A percentile compares a stretch with the other conserved stretches of the same genome.
Evolutionary conservation across 768 basidiomycete species (phyloP).

Genomic region (Chalciporus piperatus): DNA sequence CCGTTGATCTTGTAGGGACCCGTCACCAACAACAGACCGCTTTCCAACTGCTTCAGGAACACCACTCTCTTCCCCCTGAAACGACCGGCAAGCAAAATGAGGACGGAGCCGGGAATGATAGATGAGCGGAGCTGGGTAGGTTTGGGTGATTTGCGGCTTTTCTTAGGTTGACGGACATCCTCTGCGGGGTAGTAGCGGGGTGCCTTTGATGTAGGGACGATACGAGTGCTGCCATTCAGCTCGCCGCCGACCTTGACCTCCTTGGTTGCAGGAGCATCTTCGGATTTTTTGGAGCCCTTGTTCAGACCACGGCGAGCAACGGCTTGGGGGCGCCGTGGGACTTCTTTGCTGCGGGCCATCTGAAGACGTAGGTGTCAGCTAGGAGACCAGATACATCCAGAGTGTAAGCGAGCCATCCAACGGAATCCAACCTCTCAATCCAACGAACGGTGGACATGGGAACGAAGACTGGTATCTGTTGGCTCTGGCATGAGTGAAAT

Average conservation of each 20-base stretch:
- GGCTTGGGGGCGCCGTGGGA: constrained; percentile 80
- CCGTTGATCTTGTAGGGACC: constrained; percentile 99
- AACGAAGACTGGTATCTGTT: background rate
- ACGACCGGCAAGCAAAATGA: constrained; percentile 96
- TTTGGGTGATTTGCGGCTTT: constrained; percentile 83
- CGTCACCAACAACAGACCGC: constrained; percentile 91
- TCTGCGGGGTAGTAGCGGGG: constrained; percentile 94
- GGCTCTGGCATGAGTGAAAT: constrained; percentile 18
- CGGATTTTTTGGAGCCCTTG: constrained; percentile 82
- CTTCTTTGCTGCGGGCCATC: constrained; percentile 88
- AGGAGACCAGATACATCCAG: constrained; percentile 33
- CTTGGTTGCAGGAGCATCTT: constrained; percentile 58
- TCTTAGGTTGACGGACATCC: constrained; percentile 88
- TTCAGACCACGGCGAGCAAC: constrained; percentile 76
- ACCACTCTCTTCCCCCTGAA: constrained; percentile 99
- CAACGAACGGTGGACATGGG: background rate
- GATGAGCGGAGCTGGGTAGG: constrained; percentile 76
- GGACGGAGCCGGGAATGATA: constrained; percentile 91
- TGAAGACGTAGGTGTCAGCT: constrained; percentile 32
- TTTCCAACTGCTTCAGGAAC: constrained; percentile 92
- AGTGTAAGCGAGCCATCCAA: constrained; percentile 32
- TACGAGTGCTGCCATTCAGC: constrained; percentile 87
- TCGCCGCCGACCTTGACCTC: constrained; percentile 85
- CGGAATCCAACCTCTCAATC: constrained; percentile 14
- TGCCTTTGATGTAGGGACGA: constrained; percentile 82